These are phyloP conservation scores for Candida sanyaensis DNA, from an alignment of 1,139 yeast genomes.

Conservation along the genomic window DNA sequence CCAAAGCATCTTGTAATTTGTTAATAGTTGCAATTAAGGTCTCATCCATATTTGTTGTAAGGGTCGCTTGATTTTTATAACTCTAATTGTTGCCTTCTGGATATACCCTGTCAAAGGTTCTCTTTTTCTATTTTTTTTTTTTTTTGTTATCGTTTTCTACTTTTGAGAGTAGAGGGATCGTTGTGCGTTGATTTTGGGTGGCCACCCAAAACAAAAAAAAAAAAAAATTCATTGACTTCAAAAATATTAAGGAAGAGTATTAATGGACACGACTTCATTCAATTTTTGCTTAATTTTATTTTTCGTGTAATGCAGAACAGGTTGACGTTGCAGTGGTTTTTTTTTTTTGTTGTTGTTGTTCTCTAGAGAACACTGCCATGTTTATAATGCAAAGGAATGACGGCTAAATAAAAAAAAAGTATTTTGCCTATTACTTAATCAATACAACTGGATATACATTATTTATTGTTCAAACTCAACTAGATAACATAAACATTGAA, in stretches of 20 bases:
- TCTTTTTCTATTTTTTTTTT: not conserved
- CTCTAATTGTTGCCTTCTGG: not conserved
- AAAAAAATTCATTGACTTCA: not conserved
- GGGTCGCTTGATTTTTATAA: not conserved
- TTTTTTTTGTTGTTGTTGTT: too few relatives aligned
- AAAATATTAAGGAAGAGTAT: not conserved
- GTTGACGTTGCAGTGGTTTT: not conserved
- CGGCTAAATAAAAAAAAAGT: too few relatives aligned
- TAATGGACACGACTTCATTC: constrained; percentile 3
- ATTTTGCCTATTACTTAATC: too few relatives aligned
- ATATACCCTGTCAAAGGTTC: not conserved
- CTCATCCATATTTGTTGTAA: constrained; percentile 68
- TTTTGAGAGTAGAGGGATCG: not conserved
- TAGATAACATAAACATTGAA: constrained; percentile 44
- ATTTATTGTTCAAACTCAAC: too few relatives aligned
- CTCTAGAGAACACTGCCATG: not conserved
- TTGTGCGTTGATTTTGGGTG: constrained; percentile 3
- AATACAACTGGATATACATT: too few relatives aligned
- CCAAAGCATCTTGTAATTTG: constrained; percentile 90
- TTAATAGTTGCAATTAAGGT: constrained; percentile 87
- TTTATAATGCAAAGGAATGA: not conserved
- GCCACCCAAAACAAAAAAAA: not conserved
- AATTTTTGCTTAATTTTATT: too few relatives aligned
- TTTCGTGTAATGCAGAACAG: too few relatives aligned
- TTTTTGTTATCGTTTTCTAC: constrained; percentile 5